Conservation (phyloP, 352 stramenopile species). For the Globisporangium abappressorium region DNA sequence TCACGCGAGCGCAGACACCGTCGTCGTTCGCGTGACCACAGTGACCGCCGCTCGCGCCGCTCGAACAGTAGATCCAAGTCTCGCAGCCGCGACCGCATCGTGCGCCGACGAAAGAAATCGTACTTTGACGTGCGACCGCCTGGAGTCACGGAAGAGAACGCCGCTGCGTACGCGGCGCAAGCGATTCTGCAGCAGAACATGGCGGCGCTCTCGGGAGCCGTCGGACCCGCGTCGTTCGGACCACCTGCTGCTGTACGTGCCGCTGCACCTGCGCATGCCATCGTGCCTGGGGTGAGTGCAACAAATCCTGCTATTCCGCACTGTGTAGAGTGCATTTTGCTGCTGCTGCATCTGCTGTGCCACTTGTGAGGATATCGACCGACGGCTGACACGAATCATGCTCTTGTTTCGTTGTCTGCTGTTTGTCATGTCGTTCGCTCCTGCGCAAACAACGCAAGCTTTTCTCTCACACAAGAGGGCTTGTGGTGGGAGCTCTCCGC, state of each 20-base stretch:
- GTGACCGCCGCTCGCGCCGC: conserved; percentile 33
- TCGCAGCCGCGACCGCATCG: conserved; percentile 40
- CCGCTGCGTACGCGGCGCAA: conserved; percentile 77
- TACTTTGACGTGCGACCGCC: conserved; percentile 83
- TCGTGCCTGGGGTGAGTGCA: conserved; percentile 20
- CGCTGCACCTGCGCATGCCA: conserved; percentile 18
- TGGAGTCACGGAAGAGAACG: conserved; percentile 80
- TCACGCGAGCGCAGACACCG: conserved; percentile 21
- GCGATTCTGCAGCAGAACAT: conserved; percentile 85
- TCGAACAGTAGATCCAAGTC: conserved; percentile 35
- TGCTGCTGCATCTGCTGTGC: conserved; percentile 6
- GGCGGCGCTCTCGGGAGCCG: conserved; percentile 55
- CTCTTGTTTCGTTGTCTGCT: conserved; percentile 51
- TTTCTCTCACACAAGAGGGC: neutral
- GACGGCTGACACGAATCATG: conserved; percentile 33
- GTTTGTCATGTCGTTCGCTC: conserved; percentile 21
- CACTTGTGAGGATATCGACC: conserved; percentile 9
- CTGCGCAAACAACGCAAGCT: conserved; percentile 10
- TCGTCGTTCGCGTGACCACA: neutral
- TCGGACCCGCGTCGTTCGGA: conserved; percentile 65
- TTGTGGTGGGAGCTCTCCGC: neutral
- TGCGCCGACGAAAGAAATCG: conserved; percentile 66
- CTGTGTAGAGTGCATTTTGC: neutral
- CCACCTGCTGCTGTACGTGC: conserved; percentile 14
- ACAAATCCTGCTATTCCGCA: neutral